Base-by-base conservation (phyloP, 2,329 filamentous ascomycete species). In the Alternaria conjuncta region DNA sequence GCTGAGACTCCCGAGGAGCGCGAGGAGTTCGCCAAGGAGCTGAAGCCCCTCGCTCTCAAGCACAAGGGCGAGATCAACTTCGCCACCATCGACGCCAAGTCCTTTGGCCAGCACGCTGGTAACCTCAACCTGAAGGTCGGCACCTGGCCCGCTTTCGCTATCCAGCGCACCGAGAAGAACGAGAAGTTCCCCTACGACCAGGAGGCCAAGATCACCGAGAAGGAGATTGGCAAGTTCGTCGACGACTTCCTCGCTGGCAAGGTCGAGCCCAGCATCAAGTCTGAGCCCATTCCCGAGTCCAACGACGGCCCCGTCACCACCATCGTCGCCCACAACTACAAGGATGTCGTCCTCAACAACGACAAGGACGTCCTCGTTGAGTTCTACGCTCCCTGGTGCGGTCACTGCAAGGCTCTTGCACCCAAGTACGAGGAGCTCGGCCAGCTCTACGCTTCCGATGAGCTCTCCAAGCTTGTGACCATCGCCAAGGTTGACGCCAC, bases 121-220 rank as follows among this genome's bases (percentile, higher is more conserved):
- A 99, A 99, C 89, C 89, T 99, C 73, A 99, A 99, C 89, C 92
- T 99, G 68, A 93, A 97, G 84, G 88, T 92, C 66, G 92, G 95
- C 86, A 92, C 93, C 83, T 99, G 96, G 90, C 96, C 96, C 66
- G 91, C 95, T 65, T 99, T 99, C 83, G 96, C 94, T 78, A 98
- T 99, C 81, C 96, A 99, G 85, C 93, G 97, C 80, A 93, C 90
- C 58, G 86, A 87, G 81, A 97, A 97, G 89, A 97, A 97, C 88
- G 89, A 92, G 84, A 99, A 99, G 87, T 99, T 91, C 87, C 96
- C 96, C 78, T 97, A 89, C 80, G 92, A 96, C 83, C 91, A 95
- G 83, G 88, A 90, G 72, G 89, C 90, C 84, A 88, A 92, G 82
- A 88, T 99, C 75, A 92, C 88, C 71, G 84, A 87, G 74, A 88